Conservation (phyloP, 2,329 filamentous ascomycete species). For the Raffaelea ambrosiae region DNA sequence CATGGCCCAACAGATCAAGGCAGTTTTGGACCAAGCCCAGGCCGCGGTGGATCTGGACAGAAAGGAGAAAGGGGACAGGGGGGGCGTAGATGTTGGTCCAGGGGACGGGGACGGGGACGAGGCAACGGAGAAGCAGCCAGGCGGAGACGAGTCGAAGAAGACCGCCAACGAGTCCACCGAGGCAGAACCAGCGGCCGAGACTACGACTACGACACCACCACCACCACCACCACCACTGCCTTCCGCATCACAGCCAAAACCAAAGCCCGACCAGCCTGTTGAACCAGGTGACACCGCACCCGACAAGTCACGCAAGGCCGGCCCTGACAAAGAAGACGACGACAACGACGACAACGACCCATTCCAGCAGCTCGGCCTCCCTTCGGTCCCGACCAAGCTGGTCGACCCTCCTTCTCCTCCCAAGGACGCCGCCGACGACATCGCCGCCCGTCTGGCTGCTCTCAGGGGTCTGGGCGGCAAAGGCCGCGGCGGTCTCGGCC, state of each 20-base stretch:
- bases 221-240: too few relatives aligned
- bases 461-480: constrained; percentile 28
- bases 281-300: too few relatives aligned
- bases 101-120: too few relatives aligned
- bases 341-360: constrained; percentile 13
- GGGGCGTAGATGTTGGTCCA: too few relatives aligned
- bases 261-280: too few relatives aligned
- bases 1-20: constrained; percentile 35
- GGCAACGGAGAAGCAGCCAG: too few relatives aligned
- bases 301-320: too few relatives aligned
- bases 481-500: constrained; percentile 13
- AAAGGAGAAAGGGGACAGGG: not conserved
- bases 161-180: too few relatives aligned
- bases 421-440: constrained; percentile 31
- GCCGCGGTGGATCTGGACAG: constrained; percentile 34
- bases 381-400: constrained; percentile 36
- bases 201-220: too few relatives aligned
- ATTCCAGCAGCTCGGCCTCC: constrained; percentile 26
- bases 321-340: not conserved
- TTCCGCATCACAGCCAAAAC: too few relatives aligned
- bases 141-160: too few relatives aligned
- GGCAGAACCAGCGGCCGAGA: too few relatives aligned
- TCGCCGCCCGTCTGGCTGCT: constrained; percentile 44
- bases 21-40: constrained; percentile 34
- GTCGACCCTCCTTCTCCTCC: constrained; percentile 23